Evolutionary conservation across 1,284 basidiomycete genomes (phyloP), one percentile per base, ranked within the genome.

Genomic region (Singerocomus inundabilis): DNA sequence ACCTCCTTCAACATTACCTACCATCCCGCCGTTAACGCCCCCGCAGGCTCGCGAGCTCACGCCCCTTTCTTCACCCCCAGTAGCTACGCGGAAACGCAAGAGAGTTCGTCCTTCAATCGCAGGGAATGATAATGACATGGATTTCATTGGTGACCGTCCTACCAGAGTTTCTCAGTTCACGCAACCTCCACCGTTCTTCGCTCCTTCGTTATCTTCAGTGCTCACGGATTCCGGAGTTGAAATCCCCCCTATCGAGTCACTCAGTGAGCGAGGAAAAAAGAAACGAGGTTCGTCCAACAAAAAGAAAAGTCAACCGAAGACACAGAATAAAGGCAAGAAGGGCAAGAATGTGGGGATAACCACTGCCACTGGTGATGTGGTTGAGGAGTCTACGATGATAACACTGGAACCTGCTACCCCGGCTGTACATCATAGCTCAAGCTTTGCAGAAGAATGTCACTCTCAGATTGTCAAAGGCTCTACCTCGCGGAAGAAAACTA

Each of bases 11-110:
- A 67, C 66, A 25, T 36, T 56, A 10, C 63, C 66, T 32, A 57
- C 60, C 39, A 31, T 57, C 4, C 66, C 67, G 1, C 64, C 67
- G 5, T 62, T 55, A 32, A 67, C 66, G 4, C 60, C 60, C 32
- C 53, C 49, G 6, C 54, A 56, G n/a, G 47, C 52, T 21, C 62
- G 55, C 16, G 49, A 59, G 18, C 51, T 16, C 12, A 58, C 60
- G 1, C 66, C 64, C 15, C 44, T 32, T 16, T 56, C 60, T 16
- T 67, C 64, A 29, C 62, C 66, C 16, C 39, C 37, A 5, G 37
- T 62, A 26, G 31, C 24, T 15, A 48, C 32, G 25, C 55, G 60
- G 33, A 66, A 66, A 39, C 67, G 67, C 45, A 66, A 57, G 48
- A 63, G 64, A 39, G 26, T 39, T 1, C 50, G 40, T 6, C 51